Evolutionary conservation across 1,284 basidiomycete species (phyloP).

Genomic region (Cutaneotrichosporon dermatis): DNA sequence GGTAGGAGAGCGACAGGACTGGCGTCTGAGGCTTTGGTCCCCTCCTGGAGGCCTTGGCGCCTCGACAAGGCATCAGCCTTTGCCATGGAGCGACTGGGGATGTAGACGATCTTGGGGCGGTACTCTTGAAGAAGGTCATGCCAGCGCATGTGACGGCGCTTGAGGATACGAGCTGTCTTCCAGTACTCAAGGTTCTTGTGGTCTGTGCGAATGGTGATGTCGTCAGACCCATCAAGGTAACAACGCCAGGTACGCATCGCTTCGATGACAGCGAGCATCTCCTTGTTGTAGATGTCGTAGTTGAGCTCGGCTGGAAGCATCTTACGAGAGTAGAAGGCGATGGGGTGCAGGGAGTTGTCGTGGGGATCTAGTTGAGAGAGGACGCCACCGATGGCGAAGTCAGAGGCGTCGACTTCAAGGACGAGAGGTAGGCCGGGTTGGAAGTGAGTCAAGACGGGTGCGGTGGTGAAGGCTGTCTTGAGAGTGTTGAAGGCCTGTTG

Average conservation of each 20-base stretch:
- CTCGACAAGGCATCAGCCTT: slow-evolving; percentile 50
- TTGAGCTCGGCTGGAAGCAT: slow-evolving; percentile 49
- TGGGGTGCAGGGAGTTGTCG: slow-evolving; percentile 39
- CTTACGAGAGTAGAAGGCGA: slow-evolving; percentile 44
- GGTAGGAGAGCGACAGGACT: background rate
- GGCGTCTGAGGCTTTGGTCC: background rate
- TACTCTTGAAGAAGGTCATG: slow-evolving; percentile 42
- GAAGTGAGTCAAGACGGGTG: slow-evolving; percentile 48
- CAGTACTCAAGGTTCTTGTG: slow-evolving; percentile 55
- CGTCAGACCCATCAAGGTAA: slow-evolving; percentile 39
- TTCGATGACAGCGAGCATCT: slow-evolving; percentile 52
- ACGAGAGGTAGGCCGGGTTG: slow-evolving; percentile 35
- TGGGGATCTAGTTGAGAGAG: slow-evolving; percentile 36
- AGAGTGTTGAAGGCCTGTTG: slow-evolving; percentile 48
- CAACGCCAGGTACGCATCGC: slow-evolving; percentile 50
- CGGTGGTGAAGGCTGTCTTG: slow-evolving; percentile 42
- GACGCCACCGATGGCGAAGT: slow-evolving; percentile 35
- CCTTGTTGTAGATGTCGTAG: slow-evolving; percentile 54
- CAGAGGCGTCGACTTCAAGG: slow-evolving; percentile 42
- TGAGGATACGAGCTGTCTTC: slow-evolving; percentile 43
- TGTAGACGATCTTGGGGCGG: slow-evolving; percentile 47
- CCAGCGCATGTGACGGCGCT: slow-evolving; percentile 51
- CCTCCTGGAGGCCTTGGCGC: slow-evolving; percentile 39
- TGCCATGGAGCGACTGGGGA: slow-evolving; percentile 43
- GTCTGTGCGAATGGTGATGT: slow-evolving; percentile 49